Evolutionary conservation across 805 yeast genomes (phyloP).

Genomic region (Kuraishia floccosa): DNA sequence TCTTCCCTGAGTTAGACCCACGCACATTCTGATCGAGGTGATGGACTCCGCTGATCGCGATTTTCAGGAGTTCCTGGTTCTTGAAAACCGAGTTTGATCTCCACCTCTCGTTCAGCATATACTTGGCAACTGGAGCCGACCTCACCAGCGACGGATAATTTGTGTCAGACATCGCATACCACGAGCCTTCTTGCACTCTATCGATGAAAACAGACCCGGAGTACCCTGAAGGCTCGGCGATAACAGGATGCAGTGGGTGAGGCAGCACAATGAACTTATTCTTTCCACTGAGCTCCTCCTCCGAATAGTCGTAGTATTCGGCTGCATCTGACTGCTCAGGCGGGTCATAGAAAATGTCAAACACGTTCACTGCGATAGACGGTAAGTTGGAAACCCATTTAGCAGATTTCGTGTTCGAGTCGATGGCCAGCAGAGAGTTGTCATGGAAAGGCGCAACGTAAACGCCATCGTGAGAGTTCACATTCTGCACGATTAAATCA

Average conservation of each 20-base stretch:
- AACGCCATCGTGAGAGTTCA: conserved; percentile 55
- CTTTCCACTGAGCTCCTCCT: conserved; percentile 1
- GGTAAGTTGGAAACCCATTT: conserved; percentile 74
- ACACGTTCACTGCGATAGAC: conserved; percentile 61
- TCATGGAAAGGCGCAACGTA: conserved; percentile 82
- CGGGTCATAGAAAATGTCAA: conserved; percentile 48
- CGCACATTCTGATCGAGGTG: conserved; percentile 2
- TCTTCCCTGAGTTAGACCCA: background rate
- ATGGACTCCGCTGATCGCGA: conserved; percentile 42
- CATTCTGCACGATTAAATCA: conserved; percentile 34
- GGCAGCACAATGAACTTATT: conserved; percentile 44
- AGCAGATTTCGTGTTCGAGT: conserved; percentile 55
- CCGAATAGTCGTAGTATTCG: background rate
- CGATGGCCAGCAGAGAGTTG: conserved; percentile 65
- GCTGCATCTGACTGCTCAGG: background rate
- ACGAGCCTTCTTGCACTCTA: conserved; percentile 48
- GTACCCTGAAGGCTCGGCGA: conserved; percentile 9
- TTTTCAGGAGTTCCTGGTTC: conserved; percentile 24
- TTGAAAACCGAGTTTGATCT: conserved; percentile 23
- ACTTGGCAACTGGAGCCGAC: conserved; percentile 67
- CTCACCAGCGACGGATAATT: conserved; percentile 75
- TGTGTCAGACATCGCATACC: conserved; percentile 79
- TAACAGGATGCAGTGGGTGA: conserved; percentile 45
- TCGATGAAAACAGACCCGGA: conserved; percentile 50
- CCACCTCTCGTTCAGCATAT: conserved; percentile 35